These are phyloP conservation scores for Rubus idaeus DNA, from an alignment of 306 rosid species.

Conservation along the genomic window DNA sequence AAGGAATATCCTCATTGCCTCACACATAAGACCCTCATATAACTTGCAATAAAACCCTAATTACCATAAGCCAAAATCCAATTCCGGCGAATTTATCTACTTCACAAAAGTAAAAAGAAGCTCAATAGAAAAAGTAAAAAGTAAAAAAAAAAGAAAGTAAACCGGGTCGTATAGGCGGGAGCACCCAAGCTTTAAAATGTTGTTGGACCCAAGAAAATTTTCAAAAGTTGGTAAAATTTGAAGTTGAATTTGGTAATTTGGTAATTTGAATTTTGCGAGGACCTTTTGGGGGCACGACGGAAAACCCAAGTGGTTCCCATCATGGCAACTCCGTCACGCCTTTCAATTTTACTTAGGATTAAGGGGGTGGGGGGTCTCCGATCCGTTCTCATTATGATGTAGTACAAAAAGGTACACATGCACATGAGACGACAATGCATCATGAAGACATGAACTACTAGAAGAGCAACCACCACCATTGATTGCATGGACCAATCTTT, in stretches of 20 bases:
- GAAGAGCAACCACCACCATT: conserved; percentile 34
- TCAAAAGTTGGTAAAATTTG: not conserved
- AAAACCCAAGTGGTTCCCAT: conserved; percentile 50
- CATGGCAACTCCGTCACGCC: conserved; percentile 65
- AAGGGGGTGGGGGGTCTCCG: too few relatives aligned
- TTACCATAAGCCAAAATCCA: not conserved
- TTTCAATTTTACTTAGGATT: conserved; percentile 27
- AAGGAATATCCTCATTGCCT: too few relatives aligned
- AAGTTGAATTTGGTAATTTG: not conserved
- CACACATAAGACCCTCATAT: too few relatives aligned
- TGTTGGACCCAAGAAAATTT: conserved; percentile 8
- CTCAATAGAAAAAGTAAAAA: not conserved
- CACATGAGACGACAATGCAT: conserved; percentile 29
- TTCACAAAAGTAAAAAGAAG: not conserved
- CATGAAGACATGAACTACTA: not conserved
- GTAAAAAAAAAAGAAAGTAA: not conserved
- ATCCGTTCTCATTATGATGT: conserved; percentile 15
- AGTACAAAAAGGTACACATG: conserved; percentile 44
- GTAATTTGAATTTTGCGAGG: not conserved
- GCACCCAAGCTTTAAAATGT: conserved; percentile 21
- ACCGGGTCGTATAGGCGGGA: conserved; percentile 22
- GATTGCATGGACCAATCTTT: conserved; percentile 47
- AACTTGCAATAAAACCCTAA: too few relatives aligned
- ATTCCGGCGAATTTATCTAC: not conserved
- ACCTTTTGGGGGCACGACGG: conserved; percentile 38